Evolutionary conservation across 805 yeast genomes (phyloP).

Genomic region (Wickerhamomyces chambardii): DNA sequence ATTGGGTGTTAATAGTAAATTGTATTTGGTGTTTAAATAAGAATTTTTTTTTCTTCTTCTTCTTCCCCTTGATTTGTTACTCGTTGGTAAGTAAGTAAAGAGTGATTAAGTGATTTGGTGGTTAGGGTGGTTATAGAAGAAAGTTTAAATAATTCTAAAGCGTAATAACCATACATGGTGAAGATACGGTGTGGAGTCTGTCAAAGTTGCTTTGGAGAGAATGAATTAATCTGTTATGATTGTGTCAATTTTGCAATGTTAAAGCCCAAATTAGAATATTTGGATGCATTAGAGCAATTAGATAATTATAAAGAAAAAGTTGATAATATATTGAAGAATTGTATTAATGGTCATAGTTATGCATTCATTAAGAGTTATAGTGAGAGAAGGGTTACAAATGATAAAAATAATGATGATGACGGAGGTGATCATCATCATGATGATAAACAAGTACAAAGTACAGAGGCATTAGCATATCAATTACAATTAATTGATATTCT

Average conservation of each 20-base stretch:
- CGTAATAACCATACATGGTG: no score
- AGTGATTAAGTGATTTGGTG: no score
- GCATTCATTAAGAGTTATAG: constrained; percentile 6
- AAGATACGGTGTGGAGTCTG: neutral
- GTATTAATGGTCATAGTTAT: constrained; percentile 8
- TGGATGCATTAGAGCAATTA: constrained; percentile 4
- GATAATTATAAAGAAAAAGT: constrained; percentile 3
- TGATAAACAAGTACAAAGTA: constrained; percentile 2
- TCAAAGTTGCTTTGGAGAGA: no score
- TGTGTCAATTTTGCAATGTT: constrained; percentile 9
- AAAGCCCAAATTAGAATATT: constrained; percentile 7
- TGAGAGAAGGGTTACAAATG: neutral
- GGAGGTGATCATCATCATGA: neutral
- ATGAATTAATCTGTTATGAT: constrained; percentile 3
- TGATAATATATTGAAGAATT: constrained; percentile 6
- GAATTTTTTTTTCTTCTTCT: no score
- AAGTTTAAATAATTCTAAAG: no score
- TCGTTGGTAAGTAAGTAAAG: no score
- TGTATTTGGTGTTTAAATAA: no score
- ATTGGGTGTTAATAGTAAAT: no score
- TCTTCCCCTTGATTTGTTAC: no score
- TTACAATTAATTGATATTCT: constrained; percentile 14
- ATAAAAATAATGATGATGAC: constrained; percentile 3
- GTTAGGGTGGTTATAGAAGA: no score
- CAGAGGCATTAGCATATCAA: constrained; percentile 15